These are phyloP conservation scores for Ascocoryne sarcoides DNA, from an alignment of 2,329 filamentous ascomycete species.

Conservation along the genomic window DNA sequence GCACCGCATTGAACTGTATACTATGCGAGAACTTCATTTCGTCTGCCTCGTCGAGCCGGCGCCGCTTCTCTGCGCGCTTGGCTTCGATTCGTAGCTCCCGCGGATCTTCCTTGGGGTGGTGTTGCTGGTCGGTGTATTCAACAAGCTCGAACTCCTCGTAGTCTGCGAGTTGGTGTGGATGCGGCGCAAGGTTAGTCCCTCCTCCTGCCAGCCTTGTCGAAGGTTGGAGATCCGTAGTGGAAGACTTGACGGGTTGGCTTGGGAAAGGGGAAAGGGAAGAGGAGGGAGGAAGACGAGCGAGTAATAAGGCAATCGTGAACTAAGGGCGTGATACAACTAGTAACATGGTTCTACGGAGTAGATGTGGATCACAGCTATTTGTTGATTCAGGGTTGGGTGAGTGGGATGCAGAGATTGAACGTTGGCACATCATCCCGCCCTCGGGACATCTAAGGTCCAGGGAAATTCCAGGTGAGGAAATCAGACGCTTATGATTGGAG, in stretches of 20 bases:
- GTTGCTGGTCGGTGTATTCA: conserved; percentile 20
- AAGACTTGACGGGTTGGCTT: neutral
- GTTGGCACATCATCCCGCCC: too few relatives aligned
- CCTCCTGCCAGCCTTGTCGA: neutral
- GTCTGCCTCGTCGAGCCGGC: conserved; percentile 62
- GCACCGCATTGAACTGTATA: conserved; percentile 98
- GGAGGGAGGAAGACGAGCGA: neutral
- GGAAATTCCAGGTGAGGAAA: too few relatives aligned
- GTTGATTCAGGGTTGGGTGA: neutral
- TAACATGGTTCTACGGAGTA: neutral
- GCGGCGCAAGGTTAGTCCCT: neutral
- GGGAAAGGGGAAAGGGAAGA: neutral
- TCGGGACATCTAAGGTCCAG: too few relatives aligned
- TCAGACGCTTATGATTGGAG: too few relatives aligned
- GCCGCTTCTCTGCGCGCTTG: conserved; percentile 55
- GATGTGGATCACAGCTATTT: neutral
- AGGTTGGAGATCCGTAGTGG: neutral
- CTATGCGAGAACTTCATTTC: conserved; percentile 99
- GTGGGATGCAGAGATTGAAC: too few relatives aligned
- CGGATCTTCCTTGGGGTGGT: conserved; percentile 5
- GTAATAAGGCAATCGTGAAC: neutral
- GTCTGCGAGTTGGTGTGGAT: conserved; percentile 6
- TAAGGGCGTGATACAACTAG: neutral
- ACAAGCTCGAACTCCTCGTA: conserved; percentile 25
- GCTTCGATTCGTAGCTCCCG: conserved; percentile 10